Conservation (phyloP, 2,329 filamentous ascomycete genomes). For the Epichloe hybrida region DNA sequence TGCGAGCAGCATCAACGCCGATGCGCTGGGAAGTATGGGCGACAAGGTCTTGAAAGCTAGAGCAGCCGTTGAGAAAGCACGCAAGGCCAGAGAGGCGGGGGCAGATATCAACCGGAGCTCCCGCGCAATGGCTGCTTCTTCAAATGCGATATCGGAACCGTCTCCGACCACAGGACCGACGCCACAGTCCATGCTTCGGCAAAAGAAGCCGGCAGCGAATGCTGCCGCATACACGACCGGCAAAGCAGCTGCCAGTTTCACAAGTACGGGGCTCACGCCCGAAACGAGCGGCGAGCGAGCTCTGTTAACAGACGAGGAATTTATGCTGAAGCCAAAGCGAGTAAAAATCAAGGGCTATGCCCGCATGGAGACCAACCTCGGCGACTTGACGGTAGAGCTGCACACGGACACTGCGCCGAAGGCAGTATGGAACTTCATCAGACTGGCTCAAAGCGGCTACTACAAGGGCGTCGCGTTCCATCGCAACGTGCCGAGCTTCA, state of each 20-base stretch:
- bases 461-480: constrained; percentile 79
- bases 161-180: constrained; percentile 4
- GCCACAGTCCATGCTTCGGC: constrained; percentile 27
- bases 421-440: constrained; percentile 94
- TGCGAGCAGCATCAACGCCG: constrained; percentile 60
- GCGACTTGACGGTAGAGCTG: constrained; percentile 76
- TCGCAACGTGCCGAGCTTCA: constrained; percentile 88
- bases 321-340: constrained; percentile 81
- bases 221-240: constrained; percentile 77
- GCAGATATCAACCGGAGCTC: constrained; percentile 41
- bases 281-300: constrained; percentile 82
- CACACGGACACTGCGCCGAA: constrained; percentile 83
- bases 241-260: constrained; percentile 83
- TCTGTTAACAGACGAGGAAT: constrained; percentile 83
- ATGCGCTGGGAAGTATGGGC: constrained; percentile 62
- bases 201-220: constrained; percentile 60
- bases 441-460: constrained; percentile 77
- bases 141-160: constrained; percentile 8
- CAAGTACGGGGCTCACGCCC: constrained; percentile 83
- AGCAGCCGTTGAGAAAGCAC: constrained; percentile 82
- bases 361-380: constrained; percentile 73
- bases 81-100: constrained; percentile 54
- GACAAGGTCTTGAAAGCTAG: constrained; percentile 84
- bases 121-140: constrained; percentile 27
- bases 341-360: constrained; percentile 88